Evolutionary conservation across 192 early-diverging fungal species (phyloP), one percentile per base, ranked within the genome.

Genomic region (Helicostylum pulchrum): DNA sequence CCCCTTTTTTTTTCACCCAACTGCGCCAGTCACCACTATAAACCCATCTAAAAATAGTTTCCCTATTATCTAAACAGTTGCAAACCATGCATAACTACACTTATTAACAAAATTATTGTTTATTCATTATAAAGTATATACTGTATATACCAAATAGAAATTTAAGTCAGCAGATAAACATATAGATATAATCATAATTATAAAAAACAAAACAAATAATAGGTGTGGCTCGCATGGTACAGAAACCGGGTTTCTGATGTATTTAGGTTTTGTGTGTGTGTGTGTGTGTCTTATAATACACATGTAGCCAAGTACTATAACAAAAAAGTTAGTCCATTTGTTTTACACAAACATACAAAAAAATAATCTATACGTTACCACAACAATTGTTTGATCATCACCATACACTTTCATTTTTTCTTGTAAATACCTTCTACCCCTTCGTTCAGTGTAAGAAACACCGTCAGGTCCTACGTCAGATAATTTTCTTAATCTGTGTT

Each of bases 331-430:
- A 47, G 7, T 19, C 0, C 15, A 15, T 10, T 17, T 23, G 23
- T 50, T 53, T 9, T 45, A 61, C 14, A 11, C 10, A 48, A 32
- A 30, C 20, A 5, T 8, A 2, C 20, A 4, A 4, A 11, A 31
- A 17, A 4, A 7, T 45, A 67, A n/a, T n/a, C n/a, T n/a, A n/a
- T n/a, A n/a, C n/a, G n/a, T n/a, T 68, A 73, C 71, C 53, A 60
- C 55, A 10, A 73, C 60, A 64, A 73, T 73, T 3, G 65, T 73
- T 30, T 73, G 71, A 53, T 73, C 71, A 53, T 73, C 71, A 14
- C 71, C 71, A 49, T 52, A 55, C 0, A 73, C 52, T 2, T 53
- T 50, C 2, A 73, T 19, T 17, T 62, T 62, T 15, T 73, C 61
- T 17, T 60, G 54, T 19, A 73, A 68, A 53, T 68, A 68, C 11